phyloP scores from a whole-genome alignment of 805 yeast genomes.

The Yarrowia sp. region DNA sequence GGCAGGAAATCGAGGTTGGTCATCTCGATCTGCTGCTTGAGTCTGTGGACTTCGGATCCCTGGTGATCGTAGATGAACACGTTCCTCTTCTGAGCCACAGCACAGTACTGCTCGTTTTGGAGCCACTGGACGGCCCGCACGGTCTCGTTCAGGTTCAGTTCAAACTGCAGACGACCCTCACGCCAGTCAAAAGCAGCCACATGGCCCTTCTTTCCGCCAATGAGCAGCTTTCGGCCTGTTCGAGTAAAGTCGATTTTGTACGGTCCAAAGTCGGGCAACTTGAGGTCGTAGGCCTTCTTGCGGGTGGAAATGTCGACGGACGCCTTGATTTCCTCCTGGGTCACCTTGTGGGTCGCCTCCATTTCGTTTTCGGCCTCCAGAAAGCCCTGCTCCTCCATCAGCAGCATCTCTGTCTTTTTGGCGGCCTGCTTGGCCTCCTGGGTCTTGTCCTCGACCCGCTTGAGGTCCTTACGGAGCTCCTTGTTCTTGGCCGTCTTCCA shows the following conservation, averaged over 20 bases:
- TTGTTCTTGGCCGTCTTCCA: conserved; percentile 32
- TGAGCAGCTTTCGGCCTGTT: conserved; percentile 82
- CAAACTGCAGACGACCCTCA: conserved; percentile 80
- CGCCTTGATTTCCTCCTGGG: conserved; percentile 76
- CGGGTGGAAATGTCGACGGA: conserved; percentile 81
- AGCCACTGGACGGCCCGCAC: conserved; percentile 88
- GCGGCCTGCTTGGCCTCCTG: conserved; percentile 73
- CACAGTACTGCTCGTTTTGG: conserved; percentile 92
- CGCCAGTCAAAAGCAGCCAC: conserved; percentile 97
- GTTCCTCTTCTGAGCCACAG: conserved; percentile 95
- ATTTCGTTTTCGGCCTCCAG: conserved; percentile 90
- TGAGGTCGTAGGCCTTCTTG: conserved; percentile 73
- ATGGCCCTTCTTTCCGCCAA: conserved; percentile 94
- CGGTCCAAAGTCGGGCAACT: conserved; percentile 83
- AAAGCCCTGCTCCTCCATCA: conserved; percentile 84
- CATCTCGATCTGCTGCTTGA: conserved; percentile 88
- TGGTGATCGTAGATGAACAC: conserved; percentile 89
- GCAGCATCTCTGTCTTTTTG: conserved; percentile 81
- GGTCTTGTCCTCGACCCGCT: conserved; percentile 25
- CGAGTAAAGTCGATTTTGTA: conserved; percentile 78
- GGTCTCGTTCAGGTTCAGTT: conserved; percentile 84
- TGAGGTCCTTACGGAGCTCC: conserved; percentile 31
- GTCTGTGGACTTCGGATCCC: conserved; percentile 90
- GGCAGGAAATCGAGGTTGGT: conserved; percentile 87
- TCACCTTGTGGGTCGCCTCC: conserved; percentile 89